phyloP scores from a whole-genome alignment of 352 stramenopile species.

The Plasmopara viticola region DNA sequence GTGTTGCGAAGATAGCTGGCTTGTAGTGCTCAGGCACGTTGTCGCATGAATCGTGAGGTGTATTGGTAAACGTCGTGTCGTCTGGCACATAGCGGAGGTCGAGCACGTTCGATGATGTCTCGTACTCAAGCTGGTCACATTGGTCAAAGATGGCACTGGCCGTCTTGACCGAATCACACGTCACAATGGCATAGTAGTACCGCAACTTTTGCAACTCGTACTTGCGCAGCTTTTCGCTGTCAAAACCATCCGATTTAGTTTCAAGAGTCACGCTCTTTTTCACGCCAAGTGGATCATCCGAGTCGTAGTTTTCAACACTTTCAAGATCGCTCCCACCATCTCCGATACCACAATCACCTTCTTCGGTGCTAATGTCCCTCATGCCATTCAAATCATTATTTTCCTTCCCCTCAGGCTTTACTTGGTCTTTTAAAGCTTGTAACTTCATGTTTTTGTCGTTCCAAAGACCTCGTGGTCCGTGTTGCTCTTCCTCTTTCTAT shows the following conservation, averaged over 20 bases:
- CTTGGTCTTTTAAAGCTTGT: constrained; percentile 19
- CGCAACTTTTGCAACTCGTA: constrained; percentile 97
- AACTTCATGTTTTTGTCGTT: constrained; percentile 35
- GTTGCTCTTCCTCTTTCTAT: constrained; percentile 76
- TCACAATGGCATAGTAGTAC: constrained; percentile 98
- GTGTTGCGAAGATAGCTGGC: constrained; percentile 91
- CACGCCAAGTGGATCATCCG: constrained; percentile 59
- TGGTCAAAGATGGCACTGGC: constrained; percentile 92
- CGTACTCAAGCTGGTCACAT: constrained; percentile 97
- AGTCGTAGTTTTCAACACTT: constrained; percentile 50
- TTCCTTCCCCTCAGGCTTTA: constrained; percentile 14
- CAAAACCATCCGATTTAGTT: constrained; percentile 72
- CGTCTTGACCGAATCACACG: constrained; percentile 88
- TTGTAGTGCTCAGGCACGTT: constrained; percentile 91
- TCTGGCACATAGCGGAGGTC: constrained; percentile 94
- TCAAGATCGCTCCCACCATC: constrained; percentile 31
- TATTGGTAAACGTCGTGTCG: constrained; percentile 82
- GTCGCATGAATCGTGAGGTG: constrained; percentile 81
- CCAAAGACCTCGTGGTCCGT: constrained; percentile 62
- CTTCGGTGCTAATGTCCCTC: constrained; percentile 24
- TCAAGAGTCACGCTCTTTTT: constrained; percentile 56
- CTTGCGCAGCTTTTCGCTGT: constrained; percentile 91
- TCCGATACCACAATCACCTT: constrained; percentile 11
- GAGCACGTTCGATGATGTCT: constrained; percentile 92
- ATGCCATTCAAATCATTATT: constrained; percentile 15